These are phyloP conservation scores for Xylaria sp. DNA, from an alignment of 2,329 filamentous ascomycete species.

Conservation along the genomic window DNA sequence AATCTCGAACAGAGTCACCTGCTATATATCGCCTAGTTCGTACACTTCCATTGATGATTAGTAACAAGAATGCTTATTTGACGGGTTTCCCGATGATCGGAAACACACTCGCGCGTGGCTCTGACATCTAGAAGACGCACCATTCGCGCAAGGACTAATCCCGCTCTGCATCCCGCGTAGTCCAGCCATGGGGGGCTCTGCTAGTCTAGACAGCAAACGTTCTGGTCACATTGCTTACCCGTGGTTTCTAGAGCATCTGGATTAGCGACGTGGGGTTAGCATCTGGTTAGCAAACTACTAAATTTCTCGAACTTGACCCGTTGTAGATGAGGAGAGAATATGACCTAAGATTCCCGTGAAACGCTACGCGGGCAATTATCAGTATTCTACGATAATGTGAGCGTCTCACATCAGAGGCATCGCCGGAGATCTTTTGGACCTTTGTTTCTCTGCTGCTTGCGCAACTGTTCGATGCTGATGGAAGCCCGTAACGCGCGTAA, in stretches of 20 bases:
- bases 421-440: conserved; percentile 6
- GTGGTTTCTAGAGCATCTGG: conserved; percentile 1
- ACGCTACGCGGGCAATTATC: conserved; percentile 27
- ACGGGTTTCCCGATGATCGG: neutral
- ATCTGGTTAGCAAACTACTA: conserved; percentile 3
- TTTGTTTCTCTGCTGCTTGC: neutral
- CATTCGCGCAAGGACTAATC: neutral
- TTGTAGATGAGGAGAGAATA: neutral
- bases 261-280: conserved; percentile 31
- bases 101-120: conserved; percentile 23
- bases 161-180: conserved; percentile 16
- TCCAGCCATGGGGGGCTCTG: conserved; percentile 13
- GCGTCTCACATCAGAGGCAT: conserved; percentile 7
- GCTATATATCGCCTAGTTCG: conserved; percentile 26
- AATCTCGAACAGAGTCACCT: conserved; percentile 24
- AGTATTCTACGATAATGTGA: conserved; percentile 19
- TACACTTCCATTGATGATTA: neutral
- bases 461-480: conserved; percentile 1
- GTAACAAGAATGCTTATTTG: neutral
- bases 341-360: conserved; percentile 24
- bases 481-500: conserved; percentile 4
- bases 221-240: conserved; percentile 6
- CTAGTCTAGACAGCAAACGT: conserved; percentile 1
- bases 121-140: conserved; percentile 9
- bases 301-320: neutral